Base-by-base conservation (phyloP, 169 alveolate species). In the Condylostoma magnum region DNA sequence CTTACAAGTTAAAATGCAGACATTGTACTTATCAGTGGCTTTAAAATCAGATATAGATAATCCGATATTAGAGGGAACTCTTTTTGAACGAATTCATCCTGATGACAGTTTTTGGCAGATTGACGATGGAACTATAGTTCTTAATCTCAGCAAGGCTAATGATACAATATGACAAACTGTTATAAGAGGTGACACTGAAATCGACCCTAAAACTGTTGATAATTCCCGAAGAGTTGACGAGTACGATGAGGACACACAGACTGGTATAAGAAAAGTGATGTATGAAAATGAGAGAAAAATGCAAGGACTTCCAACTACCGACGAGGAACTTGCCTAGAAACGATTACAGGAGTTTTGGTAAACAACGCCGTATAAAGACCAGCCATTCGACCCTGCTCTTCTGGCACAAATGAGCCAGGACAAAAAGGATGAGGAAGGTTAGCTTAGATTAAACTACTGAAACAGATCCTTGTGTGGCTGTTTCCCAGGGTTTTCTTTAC, bases 161-260 rank as follows among this genome's bases (percentile, higher is more conserved):
- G 94, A 89, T 55, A 76, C 84, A 27, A 84, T 89, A 8, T 89
- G 94, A 91, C 84, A 89, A 80, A 67, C 88, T 50, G 84, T 82
- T 0, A 71, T 89, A 34, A 67, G 47, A 20, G 94, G 94, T 22
- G 92, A 83, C 44, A 53, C 78, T 60, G 94, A 88, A 80, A 88
- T 88, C 22, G 94, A 89, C 83, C 83, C 94, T n/a, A 89, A 89
- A 66, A 84, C 90, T 3, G 92, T 89, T 20, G 94, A 89, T 77
- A 89, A 83, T 36, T 65, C 83, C 34, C 81, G 86, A 75, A 82
- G 84, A 71, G 76, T 89, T 1, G 92, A 84, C 28, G 91, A 89
- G 69, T 89, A 84, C 75, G 94, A 89, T 72, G 77, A 77, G 51
- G 94, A 89, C 63, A 89, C 94, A 3, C 90, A 89, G 68, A 89